These are phyloP conservation scores for Aspergillus pseudotamarii DNA, from an alignment of 2,329 filamentous ascomycete genomes.

Conservation along the genomic window DNA sequence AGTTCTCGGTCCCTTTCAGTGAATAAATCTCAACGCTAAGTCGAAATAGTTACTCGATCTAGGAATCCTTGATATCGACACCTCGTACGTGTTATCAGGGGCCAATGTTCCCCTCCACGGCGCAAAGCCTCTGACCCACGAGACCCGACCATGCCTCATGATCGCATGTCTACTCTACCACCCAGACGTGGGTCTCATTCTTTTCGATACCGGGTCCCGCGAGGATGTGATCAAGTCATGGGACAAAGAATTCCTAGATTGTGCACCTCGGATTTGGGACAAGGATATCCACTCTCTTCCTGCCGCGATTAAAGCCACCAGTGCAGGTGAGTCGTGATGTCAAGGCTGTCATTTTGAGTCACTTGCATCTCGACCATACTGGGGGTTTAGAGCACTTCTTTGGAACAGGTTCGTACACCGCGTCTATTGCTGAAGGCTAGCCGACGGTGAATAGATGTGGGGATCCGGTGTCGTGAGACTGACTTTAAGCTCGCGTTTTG, in stretches of 20 bases:
- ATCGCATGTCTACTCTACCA: not conserved
- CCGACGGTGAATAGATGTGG: not conserved
- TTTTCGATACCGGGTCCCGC: not conserved
- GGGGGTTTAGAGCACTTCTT: slow-evolving; percentile 6
- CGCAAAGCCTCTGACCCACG: not conserved
- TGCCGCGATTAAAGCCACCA: not conserved
- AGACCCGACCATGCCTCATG: not conserved
- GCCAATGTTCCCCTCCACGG: not conserved
- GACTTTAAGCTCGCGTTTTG: slow-evolving; percentile 5
- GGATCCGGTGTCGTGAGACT: not conserved
- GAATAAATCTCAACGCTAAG: not conserved
- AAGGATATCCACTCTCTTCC: slow-evolving; percentile 1
- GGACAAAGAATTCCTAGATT: not conserved
- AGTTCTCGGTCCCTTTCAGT: not conserved
- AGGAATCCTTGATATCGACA: not conserved
- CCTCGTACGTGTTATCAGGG: not conserved
- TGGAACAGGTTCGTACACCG: not conserved
- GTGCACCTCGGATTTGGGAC: not conserved
- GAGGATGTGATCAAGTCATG: slow-evolving; percentile 1
- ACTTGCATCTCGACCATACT: slow-evolving; percentile 4
- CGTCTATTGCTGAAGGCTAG: not conserved
- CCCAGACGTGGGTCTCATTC: not conserved
- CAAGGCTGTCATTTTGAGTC: slow-evolving; percentile 2
- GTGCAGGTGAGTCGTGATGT: not conserved
- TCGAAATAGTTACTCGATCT: not conserved